These are phyloP conservation scores for Heliamphora pulchella DNA, from an alignment of 179 eudicot genomes.

Conservation along the genomic window DNA sequence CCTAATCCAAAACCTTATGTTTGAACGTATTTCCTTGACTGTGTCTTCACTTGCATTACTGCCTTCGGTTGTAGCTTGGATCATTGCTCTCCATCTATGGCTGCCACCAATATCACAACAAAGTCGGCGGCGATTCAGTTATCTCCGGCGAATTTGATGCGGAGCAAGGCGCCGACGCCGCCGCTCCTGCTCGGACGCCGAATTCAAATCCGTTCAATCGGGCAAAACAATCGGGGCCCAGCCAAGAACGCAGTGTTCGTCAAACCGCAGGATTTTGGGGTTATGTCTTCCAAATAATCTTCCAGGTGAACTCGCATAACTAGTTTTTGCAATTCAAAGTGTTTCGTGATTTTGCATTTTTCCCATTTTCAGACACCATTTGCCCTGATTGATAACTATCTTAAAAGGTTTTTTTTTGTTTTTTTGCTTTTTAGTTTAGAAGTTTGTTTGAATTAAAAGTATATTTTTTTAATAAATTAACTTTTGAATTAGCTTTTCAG, in stretches of 20 bases:
- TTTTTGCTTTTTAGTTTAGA: too few relatives aligned
- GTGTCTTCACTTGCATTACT: neutral
- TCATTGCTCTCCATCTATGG: constrained; percentile 72
- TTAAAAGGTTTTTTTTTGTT: too few relatives aligned
- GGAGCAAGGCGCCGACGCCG: constrained; percentile 34
- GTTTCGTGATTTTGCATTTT: neutral
- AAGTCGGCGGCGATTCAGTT: constrained; percentile 32
- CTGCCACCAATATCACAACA: constrained; percentile 53
- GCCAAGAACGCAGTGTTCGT: constrained; percentile 29
- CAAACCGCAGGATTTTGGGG: constrained; percentile 70
- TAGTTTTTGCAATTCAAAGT: neutral
- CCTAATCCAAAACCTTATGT: neutral
- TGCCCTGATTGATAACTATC: too few relatives aligned
- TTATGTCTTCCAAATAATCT: constrained; percentile 68
- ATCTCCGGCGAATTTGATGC: constrained; percentile 37
- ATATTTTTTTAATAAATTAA: too few relatives aligned
- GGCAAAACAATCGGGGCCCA: constrained; percentile 21
- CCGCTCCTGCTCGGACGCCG: neutral
- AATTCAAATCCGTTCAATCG: constrained; percentile 9
- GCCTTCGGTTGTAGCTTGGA: constrained; percentile 50
- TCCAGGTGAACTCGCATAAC: constrained; percentile 47
- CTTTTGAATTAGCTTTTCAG: too few relatives aligned
- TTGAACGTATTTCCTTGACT: neutral
- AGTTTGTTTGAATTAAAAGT: too few relatives aligned
- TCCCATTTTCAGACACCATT: neutral